Base-by-base conservation (phyloP, 2,329 filamentous ascomycete species). In the Diaporthe humulicola region DNA sequence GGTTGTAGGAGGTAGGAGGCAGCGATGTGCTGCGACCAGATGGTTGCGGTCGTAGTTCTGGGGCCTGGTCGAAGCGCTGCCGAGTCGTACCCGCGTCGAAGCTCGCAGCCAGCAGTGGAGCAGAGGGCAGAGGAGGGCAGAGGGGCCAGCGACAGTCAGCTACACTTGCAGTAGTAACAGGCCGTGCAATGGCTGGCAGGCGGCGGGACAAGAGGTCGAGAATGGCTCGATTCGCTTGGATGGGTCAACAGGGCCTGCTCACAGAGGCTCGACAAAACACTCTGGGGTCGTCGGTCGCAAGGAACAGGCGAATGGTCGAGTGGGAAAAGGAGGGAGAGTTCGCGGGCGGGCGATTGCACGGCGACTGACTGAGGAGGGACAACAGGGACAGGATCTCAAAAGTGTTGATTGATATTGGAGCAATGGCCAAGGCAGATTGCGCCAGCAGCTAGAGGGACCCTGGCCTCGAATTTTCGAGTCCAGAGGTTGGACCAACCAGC, bases 391-490 rank as follows among this genome's bases (percentile, higher is more conserved):
- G 48, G 33, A 52, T 40, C 33, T 69, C 64, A 69, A 69, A 69
- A 54, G 64, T 54, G 64, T 69, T 69, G 64, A 69, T 69, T 69
- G 64, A 69, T 69, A 69, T 69, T 69, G 64, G 64, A 69, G 64
- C 64, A 69, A 40, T 25, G 64, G 48, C 64, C 64, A 69, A 69
- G 64, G 64, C 48, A 36, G 64, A 69, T 69, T 69, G 64, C 64
- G 64, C 64, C 64, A 69, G 64, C 33, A 22, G 64, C 64, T 54
- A 15, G 48, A 69, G 64, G 64, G 64, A 69, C 64, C 64, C 64
- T 54, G 48, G 64, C 64, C 64, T 52, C 48, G 64, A 69, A 69
- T 69, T 69, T 69, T 69, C 64, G 64, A 69, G 64, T 69, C 22
- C 48, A 54, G 64, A 28, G 30, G 14, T n/a, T 67, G 64, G 64